Evolutionary conservation across 2,329 filamentous ascomycete genomes (phyloP).

Genomic region (Talaromyces sp.): DNA sequence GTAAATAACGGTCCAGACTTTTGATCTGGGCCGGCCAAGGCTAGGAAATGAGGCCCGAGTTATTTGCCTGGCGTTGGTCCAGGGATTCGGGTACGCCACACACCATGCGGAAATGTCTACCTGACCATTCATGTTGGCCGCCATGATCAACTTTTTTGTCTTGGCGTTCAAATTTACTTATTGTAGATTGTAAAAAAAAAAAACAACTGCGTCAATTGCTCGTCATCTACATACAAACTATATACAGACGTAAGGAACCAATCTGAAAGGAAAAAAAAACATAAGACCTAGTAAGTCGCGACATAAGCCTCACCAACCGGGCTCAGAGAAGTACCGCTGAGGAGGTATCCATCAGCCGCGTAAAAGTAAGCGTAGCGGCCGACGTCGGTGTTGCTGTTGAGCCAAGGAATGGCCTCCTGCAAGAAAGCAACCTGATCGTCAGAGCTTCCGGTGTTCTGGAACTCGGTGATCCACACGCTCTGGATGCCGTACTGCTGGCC

Average conservation of each 20-base stretch:
- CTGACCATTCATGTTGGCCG: neutral
- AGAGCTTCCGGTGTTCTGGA: conserved; percentile 28
- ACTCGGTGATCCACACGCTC: conserved; percentile 46
- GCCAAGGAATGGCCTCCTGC: conserved; percentile 32
- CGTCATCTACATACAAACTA: neutral
- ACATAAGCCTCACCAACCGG: conserved; percentile 27
- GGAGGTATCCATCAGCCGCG: conserved; percentile 28
- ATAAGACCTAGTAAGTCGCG: conserved; percentile 1
- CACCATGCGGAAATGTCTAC: too few species aligned
- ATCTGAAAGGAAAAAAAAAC: neutral
- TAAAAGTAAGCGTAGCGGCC: conserved; percentile 42
- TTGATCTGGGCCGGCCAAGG: neutral
- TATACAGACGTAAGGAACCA: neutral
- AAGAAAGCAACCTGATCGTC: conserved; percentile 31
- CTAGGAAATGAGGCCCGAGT: neutral
- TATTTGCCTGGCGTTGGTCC: neutral
- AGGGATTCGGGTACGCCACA: neutral
- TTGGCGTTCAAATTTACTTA: too few species aligned
- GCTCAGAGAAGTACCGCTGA: conserved; percentile 23
- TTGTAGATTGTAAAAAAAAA: neutral
- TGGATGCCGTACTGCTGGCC: conserved; percentile 29
- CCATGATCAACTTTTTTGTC: too few species aligned
- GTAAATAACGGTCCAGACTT: neutral
- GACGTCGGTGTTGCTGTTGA: conserved; percentile 35
- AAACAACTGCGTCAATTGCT: neutral